A percentile compares a stretch with the other conserved stretches of the same genome.
These are phyloP conservation scores for Cytospora schulzeri DNA, from an alignment of 2,329 filamentous ascomycete genomes.

Conservation along the genomic window DNA sequence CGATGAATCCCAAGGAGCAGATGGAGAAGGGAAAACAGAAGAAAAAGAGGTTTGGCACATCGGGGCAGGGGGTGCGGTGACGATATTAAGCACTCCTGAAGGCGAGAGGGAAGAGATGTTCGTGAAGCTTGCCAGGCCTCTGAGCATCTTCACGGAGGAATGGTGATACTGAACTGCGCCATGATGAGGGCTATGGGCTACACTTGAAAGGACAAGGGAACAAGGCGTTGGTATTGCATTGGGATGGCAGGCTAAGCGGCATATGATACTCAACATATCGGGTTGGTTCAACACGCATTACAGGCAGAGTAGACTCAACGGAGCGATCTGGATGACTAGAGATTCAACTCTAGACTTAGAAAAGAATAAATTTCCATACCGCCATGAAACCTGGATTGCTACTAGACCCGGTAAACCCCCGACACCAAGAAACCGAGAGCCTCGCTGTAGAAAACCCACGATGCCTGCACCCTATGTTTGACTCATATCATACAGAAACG, in stretches of 20 bases:
- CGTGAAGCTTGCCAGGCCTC: constrained; percentile 65
- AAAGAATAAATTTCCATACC: constrained; percentile 16
- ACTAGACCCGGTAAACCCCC: constrained; percentile 8
- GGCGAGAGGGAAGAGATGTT: constrained; percentile 93
- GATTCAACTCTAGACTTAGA: constrained; percentile 18
- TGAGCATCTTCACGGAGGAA: constrained; percentile 50
- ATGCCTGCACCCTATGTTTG: constrained; percentile 5
- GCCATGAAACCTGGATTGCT: constrained; percentile 14
- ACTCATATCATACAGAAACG: constrained; percentile 16
- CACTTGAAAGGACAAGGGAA: neutral
- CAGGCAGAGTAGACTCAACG: constrained; percentile 31
- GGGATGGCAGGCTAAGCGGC: constrained; percentile 14
- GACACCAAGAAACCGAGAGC: constrained; percentile 6
- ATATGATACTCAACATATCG: constrained; percentile 35
- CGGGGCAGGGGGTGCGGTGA: constrained; percentile 89
- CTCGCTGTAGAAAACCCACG: constrained; percentile 14
- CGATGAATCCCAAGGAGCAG: constrained; percentile 55
- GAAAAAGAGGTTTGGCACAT: constrained; percentile 71
- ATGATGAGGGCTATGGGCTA: neutral
- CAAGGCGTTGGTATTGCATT: constrained; percentile 17
- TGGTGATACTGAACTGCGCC: constrained; percentile 24
- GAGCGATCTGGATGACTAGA: constrained; percentile 19
- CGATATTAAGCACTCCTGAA: constrained; percentile 75
- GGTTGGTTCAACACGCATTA: constrained; percentile 27
- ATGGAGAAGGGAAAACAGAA: constrained; percentile 34